These are phyloP conservation scores for Fusarium sp. DNA, from an alignment of 2,329 filamentous ascomycete species.

Conservation along the genomic window DNA sequence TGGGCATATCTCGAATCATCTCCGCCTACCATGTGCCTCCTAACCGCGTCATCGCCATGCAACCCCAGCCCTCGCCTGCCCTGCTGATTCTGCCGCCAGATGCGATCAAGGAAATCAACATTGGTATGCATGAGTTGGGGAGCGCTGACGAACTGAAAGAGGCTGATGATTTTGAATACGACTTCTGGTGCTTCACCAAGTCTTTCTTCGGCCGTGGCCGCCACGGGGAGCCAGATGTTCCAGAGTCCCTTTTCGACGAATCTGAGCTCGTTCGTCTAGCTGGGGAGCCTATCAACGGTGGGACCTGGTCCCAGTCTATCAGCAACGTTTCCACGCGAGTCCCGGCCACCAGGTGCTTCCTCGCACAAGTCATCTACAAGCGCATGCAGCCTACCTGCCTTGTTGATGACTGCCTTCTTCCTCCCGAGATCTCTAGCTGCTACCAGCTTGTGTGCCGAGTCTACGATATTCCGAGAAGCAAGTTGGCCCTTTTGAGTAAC, in stretches of 20 bases:
- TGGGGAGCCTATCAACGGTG: background rate
- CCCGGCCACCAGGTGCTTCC: background rate
- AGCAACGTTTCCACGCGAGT: background rate
- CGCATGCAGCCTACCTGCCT: background rate
- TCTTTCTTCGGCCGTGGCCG: background rate
- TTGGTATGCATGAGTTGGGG: background rate
- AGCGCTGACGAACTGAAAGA: background rate
- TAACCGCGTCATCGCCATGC: background rate
- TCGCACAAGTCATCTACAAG: background rate
- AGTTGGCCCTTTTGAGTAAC: background rate
- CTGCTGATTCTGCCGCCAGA: background rate
- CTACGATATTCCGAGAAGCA: background rate
- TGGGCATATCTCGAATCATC: background rate
- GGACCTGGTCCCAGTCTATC: background rate
- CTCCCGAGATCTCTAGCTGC: background rate
- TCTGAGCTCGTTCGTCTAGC: background rate
- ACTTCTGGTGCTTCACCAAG: fast-evolving
- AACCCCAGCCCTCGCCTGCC: background rate
- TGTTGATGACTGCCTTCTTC: background rate
- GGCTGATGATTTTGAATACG: fast-evolving
- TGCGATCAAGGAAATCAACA: background rate
- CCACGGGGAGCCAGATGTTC: background rate
- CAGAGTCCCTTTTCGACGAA: background rate
- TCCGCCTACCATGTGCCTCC: background rate
- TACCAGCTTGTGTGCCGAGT: background rate